Base-by-base conservation (phyloP, 305 asterid species). In the Andrographis paniculata region DNA sequence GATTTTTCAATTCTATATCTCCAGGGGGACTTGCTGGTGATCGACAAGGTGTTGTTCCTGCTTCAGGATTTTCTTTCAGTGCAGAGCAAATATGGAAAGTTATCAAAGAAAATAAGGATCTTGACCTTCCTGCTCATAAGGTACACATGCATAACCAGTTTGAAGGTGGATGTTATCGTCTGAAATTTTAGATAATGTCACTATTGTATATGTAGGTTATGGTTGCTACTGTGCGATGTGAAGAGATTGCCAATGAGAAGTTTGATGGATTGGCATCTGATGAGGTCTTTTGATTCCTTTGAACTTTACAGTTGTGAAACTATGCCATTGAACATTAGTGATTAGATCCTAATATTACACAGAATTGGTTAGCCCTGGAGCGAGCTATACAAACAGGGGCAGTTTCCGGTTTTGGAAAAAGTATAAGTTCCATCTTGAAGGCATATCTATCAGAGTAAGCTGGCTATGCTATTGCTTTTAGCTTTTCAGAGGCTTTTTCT, bases 21-120 rank as follows among this genome's bases (percentile, higher is more conserved):
- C 84, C 87, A n/a, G 84, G 79, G 51, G 84, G 82, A 45, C 75
- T 75, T 55, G 93, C 84, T 55, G 87, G 84, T 14, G 87, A 78
- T 58, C 73, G 93, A 68, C 59, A 56, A 57, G 76, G 65, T 39
- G 93, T 75, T 27, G 72, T 81, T 33, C 87, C 93, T 42, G 84
- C 93, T 41, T 75, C 93, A 28, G 87, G 84, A 48, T 78, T 82
- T 74, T 67, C 78, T 45, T 74, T 69, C 36, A 71, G 83, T 61
- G 71, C 78, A 19, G 72, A 69, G 53, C 68, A 69, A 61, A 69
- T 76, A 56, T 82, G 94, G 94, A 68, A 72, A 69, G 63, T 65
- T 50, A 76, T 82, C 48, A 78, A 65, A 76, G 85, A 78, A 59
- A 78, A 78, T 63, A 78, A 76, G 69, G 89, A 79, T 44, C 94